Base-by-base conservation (phyloP, 2,329 filamentous ascomycete genomes). In the Neonectria coccinea region DNA sequence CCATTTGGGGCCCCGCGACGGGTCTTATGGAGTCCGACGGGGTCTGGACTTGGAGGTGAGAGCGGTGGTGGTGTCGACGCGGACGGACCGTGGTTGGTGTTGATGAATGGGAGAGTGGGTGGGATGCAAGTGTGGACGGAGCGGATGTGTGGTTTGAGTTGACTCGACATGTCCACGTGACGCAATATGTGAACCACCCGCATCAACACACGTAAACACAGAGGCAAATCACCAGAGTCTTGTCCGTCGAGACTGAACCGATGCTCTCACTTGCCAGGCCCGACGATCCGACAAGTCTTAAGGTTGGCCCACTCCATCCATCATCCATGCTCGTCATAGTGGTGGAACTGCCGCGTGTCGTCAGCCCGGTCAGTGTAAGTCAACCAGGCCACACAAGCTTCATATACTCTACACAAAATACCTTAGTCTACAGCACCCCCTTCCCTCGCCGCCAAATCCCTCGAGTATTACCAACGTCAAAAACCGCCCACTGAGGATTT, bases 401-500 rank as follows among this genome's bases (percentile, higher is more conserved):
- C 51, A 60, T 64, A 57, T 65, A 61, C 62, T 64, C 53, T 66
- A 66, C 63, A 66, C 64, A 62, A 60, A 59, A 69, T 70, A 65
- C 48, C 27, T 10, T 33, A 33, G 58, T 69, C 62, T 67, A 67
- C 70, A 65, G 36, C 31, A 31, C 36, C 45, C 41, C 52, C 45
- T 39, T 16, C 54, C 56, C 52, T 14, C 41, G 31, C 39, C 22
- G n/a, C 54, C 50, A 33, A 60, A 45, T 39, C 54, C 60, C 31
- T 59, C 53, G 31, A 60, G 67, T 65, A 73, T 74, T 73, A 70
- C 48, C 66, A 71, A 67, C 61, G 57, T 68, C 65, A 64, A 69
- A 66, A 67, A 53, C 70, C 69, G 57, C 67, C 66, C 62, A 56
- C 65, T 69, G 72, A 73, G 70, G 69, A 68, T 65, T 68, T 61